Percentiles rank a stretch among this genome's conserved stretches.
Evolutionary conservation across 2,329 filamentous ascomycete species (phyloP).

Genomic region (Domatiomyces catenatus): DNA sequence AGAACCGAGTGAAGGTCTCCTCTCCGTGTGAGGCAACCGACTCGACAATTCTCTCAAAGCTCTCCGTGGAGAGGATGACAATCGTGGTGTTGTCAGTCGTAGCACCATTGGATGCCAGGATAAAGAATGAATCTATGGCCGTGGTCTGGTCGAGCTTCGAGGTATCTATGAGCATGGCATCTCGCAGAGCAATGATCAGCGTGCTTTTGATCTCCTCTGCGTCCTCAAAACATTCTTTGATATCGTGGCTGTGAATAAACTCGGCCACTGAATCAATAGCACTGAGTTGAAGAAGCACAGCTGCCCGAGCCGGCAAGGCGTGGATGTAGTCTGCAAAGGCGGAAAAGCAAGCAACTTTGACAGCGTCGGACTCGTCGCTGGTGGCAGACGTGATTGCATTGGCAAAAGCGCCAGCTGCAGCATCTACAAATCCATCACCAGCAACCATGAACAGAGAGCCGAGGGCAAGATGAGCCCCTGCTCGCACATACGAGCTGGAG

Average conservation of each 20-base stretch:
- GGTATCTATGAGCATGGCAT: constrained; percentile 67
- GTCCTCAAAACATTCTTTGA: constrained; percentile 61
- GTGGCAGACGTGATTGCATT: constrained; percentile 58
- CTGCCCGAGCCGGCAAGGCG: constrained; percentile 35
- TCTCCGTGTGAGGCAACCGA: constrained; percentile 36
- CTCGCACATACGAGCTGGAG: constrained; percentile 63
- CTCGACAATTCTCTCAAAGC: constrained; percentile 70
- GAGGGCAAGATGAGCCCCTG: constrained; percentile 73
- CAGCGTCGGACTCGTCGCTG: constrained; percentile 65
- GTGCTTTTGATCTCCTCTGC: constrained; percentile 86
- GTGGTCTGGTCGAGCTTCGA: constrained; percentile 56
- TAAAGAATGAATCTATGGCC: constrained; percentile 67
- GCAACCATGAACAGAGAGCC: constrained; percentile 61
- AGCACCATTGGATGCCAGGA: constrained; percentile 73
- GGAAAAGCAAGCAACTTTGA: constrained; percentile 82
- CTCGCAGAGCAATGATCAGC: constrained; percentile 69
- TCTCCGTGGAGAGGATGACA: constrained; percentile 75
- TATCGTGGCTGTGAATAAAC: constrained; percentile 66
- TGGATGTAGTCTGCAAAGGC: constrained; percentile 57
- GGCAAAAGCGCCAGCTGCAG: constrained; percentile 33
- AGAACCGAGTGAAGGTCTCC: constrained; percentile 61
- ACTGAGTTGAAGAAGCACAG: constrained; percentile 43
- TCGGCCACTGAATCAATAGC: constrained; percentile 48
- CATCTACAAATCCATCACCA: constrained; percentile 35
- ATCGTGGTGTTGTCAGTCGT: constrained; percentile 47